Conservation (phyloP, 495 filamentous ascomycete species). For the Penicillium parvum region DNA sequence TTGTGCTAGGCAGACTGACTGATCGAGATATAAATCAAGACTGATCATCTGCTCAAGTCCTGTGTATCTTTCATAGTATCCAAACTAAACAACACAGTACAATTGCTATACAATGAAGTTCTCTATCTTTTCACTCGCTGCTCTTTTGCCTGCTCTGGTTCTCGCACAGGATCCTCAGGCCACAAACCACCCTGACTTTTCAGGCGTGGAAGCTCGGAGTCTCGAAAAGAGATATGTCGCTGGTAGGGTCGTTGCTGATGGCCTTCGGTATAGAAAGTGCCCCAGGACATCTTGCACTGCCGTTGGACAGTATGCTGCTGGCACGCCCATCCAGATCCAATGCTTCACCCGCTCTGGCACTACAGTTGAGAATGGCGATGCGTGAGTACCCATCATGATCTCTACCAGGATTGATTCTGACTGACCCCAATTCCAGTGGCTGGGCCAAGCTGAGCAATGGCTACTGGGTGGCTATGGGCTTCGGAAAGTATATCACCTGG, state of each 20-base stretch:
- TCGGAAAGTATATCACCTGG: constrained; percentile 4
- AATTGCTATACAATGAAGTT: not conserved
- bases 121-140: not conserved
- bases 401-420: not conserved
- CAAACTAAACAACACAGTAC: not conserved
- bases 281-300: constrained; percentile 1
- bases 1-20: not conserved
- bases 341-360: not conserved
- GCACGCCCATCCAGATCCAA: not conserved
- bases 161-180: not conserved
- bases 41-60: not conserved
- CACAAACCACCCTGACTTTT: constrained; percentile 1
- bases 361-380: not conserved
- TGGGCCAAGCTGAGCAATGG: constrained; percentile 5
- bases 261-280: not conserved
- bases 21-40: not conserved
- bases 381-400: not conserved
- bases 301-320: constrained; percentile 1
- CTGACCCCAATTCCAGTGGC: not conserved
- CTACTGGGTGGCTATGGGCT: not conserved
- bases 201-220: not conserved
- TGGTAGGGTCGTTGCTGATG: not conserved
- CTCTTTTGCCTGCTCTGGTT: not conserved
- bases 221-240: not conserved
- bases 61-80: not conserved